A percentile compares a stretch with the other conserved stretches of the same genome.
These are phyloP conservation scores for Oidiodendron maius DNA, from an alignment of 495 filamentous ascomycete genomes.

Conservation along the genomic window DNA sequence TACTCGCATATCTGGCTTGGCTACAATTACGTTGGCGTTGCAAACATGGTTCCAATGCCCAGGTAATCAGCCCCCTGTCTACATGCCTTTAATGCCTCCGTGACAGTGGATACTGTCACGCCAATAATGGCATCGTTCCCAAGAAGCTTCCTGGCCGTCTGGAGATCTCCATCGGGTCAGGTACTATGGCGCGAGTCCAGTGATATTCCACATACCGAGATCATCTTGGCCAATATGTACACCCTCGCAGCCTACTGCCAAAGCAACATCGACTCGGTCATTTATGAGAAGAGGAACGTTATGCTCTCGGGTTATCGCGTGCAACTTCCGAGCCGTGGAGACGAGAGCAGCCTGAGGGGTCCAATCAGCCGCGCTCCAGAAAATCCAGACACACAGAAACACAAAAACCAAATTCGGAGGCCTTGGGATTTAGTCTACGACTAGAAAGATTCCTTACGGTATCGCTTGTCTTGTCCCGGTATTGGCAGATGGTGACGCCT, in stretches of 20 bases:
- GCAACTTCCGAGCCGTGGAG: constrained; percentile 61
- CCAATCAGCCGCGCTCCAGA: neutral
- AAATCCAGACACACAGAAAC: no score
- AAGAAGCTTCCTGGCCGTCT: constrained; percentile 62
- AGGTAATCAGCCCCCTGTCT: constrained; percentile 77
- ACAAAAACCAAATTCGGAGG: no score
- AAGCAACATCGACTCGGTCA: constrained; percentile 88
- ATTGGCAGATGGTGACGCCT: constrained; percentile 84
- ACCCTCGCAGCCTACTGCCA: constrained; percentile 81
- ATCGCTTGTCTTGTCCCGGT: constrained; percentile 80
- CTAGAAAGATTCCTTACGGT: constrained; percentile 32
- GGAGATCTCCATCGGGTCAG: constrained; percentile 41
- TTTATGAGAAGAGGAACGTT: constrained; percentile 86
- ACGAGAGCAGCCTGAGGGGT: constrained; percentile 48
- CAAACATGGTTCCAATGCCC: constrained; percentile 80
- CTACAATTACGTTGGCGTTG: constrained; percentile 69
- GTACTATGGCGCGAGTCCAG: neutral
- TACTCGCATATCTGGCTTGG: no score
- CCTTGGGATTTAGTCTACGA: no score
- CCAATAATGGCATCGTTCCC: constrained; percentile 61
- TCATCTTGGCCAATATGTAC: constrained; percentile 96
- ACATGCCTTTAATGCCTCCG: constrained; percentile 62
- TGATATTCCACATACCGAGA: constrained; percentile 52
- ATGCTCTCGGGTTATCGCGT: constrained; percentile 59
- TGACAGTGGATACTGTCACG: constrained; percentile 63